Percentiles rank a stretch among this genome's conserved stretches.
phyloP scores from a whole-genome alignment of 2,329 filamentous ascomycete genomes.

The Lithohypha guttulata region DNA sequence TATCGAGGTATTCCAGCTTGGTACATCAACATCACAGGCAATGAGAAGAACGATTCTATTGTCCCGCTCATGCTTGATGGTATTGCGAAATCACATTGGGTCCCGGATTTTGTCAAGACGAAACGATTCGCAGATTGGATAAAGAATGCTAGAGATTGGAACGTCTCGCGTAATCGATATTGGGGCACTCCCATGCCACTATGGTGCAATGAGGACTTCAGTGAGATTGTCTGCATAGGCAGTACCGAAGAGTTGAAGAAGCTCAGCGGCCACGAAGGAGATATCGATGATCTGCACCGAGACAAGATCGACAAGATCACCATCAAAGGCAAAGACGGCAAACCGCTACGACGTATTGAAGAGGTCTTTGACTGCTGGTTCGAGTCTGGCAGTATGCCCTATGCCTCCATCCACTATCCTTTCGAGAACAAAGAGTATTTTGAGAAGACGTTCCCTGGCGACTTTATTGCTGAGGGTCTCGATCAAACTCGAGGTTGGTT shows the following conservation, averaged over 20 bases:
- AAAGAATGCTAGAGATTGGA: slow-evolving; percentile 75
- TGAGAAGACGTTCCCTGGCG: slow-evolving; percentile 64
- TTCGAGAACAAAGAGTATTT: slow-evolving; percentile 74
- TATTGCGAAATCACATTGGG: slow-evolving; percentile 75
- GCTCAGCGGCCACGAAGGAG: slow-evolving; percentile 66
- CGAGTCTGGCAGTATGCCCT: slow-evolving; percentile 84
- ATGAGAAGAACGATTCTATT: slow-evolving; percentile 32
- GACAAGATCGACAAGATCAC: slow-evolving; percentile 84
- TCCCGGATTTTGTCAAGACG: slow-evolving; percentile 74
- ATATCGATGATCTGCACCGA: slow-evolving; percentile 69
- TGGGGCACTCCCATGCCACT: slow-evolving; percentile 82
- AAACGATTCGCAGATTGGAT: slow-evolving; percentile 82
- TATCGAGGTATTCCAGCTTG: slow-evolving; percentile 82
- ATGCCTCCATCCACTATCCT: slow-evolving; percentile 72
- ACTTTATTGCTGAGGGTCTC: slow-evolving; percentile 79
- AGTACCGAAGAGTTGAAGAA: slow-evolving; percentile 69
- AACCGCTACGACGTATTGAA: slow-evolving; percentile 61
- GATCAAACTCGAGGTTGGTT: slow-evolving; percentile 91
- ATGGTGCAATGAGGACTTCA: slow-evolving; percentile 74
- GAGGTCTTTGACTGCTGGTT: slow-evolving; percentile 93
- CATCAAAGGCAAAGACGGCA: slow-evolving; percentile 73
- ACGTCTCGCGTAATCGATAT: slow-evolving; percentile 77
- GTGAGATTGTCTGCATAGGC: slow-evolving; percentile 70
- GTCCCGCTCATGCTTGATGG: slow-evolving; percentile 74
- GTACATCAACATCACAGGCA: slow-evolving; percentile 72